Evolutionary conservation across 495 filamentous ascomycete genomes (phyloP).

Genomic region (Neohortaea acidophila): DNA sequence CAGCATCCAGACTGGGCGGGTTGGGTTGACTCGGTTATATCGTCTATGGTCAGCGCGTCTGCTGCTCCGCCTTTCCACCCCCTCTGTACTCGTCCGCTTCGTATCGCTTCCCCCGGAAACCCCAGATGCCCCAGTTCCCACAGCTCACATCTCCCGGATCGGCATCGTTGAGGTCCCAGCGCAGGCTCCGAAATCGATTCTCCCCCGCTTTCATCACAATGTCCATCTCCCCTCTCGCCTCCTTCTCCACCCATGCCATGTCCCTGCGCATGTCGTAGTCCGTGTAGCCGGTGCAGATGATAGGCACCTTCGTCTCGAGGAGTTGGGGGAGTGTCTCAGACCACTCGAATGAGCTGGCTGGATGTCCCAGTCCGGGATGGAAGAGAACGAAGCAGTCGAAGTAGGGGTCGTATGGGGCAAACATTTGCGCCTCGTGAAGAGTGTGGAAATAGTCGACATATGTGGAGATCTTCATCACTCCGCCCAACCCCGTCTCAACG

Average conservation of each 20-base stretch:
- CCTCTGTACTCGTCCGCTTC: slow-evolving; percentile 33
- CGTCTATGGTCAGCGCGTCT: no score
- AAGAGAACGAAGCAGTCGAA: slow-evolving; percentile 94
- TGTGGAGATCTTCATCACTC: slow-evolving; percentile 84
- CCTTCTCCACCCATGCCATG: slow-evolving; percentile 71
- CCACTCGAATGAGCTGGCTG: slow-evolving; percentile 86
- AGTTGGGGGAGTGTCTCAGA: slow-evolving; percentile 72
- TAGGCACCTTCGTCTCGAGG: slow-evolving; percentile 85
- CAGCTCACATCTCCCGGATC: slow-evolving; percentile 90
- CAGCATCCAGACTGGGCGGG: no score
- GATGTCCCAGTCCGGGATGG: slow-evolving; percentile 90
- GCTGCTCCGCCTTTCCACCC: slow-evolving; percentile 39
- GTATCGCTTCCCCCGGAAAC: slow-evolving; percentile 92
- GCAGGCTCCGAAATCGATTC: slow-evolving; percentile 83
- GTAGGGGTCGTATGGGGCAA: slow-evolving; percentile 91
- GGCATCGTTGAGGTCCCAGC: slow-evolving; percentile 93
- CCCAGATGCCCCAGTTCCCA: slow-evolving; percentile 95
- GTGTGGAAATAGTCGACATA: slow-evolving; percentile 98
- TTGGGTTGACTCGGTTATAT: no score
- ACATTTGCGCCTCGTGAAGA: slow-evolving; percentile 72
- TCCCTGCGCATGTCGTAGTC: slow-evolving; percentile 88
- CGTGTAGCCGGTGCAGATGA: slow-evolving; percentile 89
- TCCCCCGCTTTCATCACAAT: slow-evolving; percentile 81
- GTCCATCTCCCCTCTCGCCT: slow-evolving; percentile 77
- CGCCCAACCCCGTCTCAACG: slow-evolving; percentile 72